phyloP scores from a whole-genome alignment of 176 grass and related monocot species.

The Poa pratensis region DNA sequence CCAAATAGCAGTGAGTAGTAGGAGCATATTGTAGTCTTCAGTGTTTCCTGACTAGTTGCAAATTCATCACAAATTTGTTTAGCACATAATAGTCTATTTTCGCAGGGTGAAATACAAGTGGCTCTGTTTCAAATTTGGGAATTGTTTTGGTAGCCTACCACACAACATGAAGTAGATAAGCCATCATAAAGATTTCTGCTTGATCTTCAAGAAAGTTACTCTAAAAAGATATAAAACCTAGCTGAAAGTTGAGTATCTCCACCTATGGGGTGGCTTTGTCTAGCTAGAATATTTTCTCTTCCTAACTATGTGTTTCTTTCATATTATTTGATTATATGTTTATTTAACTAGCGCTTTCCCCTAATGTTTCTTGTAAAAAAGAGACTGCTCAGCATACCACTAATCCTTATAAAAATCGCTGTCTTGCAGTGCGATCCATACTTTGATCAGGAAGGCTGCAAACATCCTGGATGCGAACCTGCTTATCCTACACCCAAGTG shows the following conservation, averaged over 20 bases:
- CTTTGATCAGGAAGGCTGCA: conserved; percentile 78
- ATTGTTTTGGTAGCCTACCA: not conserved
- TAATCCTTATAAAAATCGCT: not conserved
- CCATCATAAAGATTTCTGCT: conserved; percentile 23
- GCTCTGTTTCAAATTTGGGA: not conserved
- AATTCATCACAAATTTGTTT: conserved; percentile 8
- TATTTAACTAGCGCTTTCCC: not conserved
- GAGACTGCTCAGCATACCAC: not conserved
- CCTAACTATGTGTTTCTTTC: not conserved
- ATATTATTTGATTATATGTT: not conserved
- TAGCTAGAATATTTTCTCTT: not conserved
- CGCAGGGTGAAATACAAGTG: not conserved
- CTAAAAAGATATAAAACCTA: not conserved
- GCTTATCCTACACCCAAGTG: conserved; percentile 71
- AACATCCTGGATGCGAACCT: conserved; percentile 91
- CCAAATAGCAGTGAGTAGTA: not conserved
- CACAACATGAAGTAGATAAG: not conserved
- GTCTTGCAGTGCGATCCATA: conserved; percentile 89
- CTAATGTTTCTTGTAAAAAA: not conserved
- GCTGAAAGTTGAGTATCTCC: not conserved
- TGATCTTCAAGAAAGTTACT: conserved; percentile 15
- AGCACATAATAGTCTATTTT: not conserved
- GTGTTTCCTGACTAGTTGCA: not conserved
- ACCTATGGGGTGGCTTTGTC: not conserved
- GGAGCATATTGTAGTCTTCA: not conserved